Base-by-base conservation (phyloP, 805 yeast species). In the Priceomyces haplophilus region DNA sequence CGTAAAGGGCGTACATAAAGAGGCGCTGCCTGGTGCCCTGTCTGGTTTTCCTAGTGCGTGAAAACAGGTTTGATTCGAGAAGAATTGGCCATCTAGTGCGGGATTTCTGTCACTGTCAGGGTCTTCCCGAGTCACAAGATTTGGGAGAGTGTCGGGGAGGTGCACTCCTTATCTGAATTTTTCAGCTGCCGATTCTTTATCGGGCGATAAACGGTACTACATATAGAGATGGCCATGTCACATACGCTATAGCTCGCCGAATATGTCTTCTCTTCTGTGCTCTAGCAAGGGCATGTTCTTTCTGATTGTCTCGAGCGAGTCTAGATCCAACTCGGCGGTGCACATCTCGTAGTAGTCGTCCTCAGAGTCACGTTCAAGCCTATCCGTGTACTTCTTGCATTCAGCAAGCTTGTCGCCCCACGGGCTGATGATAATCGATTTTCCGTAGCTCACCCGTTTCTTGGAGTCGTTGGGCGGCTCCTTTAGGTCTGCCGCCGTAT, bases 361-460 rank as follows among this genome's bases (percentile, higher is more conserved):
- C 2, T 62, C 67, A 1, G 44, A 45, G 35, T 64, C 69, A 2
- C 30, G 37, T 1, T 32, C 35, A 13, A 54, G 49, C 2, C 52
- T 50, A n/a, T 65, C 70, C 30, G 49, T 48, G 43, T 64, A 67
- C 27, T 52, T 62, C 7, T 49, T 47, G 12, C 60, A 62, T 35
- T 80, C 77, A 1, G 87, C 83, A 3, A 91, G 46, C 1, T 88
- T 72, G 0, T 78, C 72, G 0, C 98, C 99, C 88, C 95, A 87
- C 0, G 99, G 98, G 51, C 86, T 91, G n/a, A 91, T 76, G 3
- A 89, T 81, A 48, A 89, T 69, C 0, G 95, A 76, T 54, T 88
- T 91, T 0, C 99, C 99, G 65, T 82, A 91, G 47, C 96, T 85
- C 43, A 78, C 75, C 43, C 98, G 69, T 43, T 70, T 73, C 12